Conservation (phyloP, 2,329 filamentous ascomycete species). For the Lasiodiplodia sp. region DNA sequence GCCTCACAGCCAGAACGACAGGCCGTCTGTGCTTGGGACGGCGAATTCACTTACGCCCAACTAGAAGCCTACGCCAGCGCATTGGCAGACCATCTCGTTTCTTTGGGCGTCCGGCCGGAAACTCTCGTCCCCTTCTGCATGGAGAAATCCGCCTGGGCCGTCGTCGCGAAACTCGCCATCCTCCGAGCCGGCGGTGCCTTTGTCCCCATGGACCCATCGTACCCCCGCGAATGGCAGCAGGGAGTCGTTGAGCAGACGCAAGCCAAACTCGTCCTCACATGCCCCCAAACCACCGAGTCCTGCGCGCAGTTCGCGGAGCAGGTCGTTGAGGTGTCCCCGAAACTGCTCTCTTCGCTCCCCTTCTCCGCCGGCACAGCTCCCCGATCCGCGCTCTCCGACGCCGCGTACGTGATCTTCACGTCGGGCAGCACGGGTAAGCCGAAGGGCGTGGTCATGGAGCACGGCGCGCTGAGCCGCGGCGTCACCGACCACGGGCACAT, state of each 20-base stretch:
- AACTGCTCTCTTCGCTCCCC: neutral
- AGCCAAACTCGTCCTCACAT: neutral
- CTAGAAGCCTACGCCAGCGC: slow-evolving; percentile 38
- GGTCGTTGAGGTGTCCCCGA: neutral
- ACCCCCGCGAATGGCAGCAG: neutral
- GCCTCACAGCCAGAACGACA: slow-evolving; percentile 36
- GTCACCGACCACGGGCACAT: slow-evolving; percentile 29
- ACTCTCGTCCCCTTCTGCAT: slow-evolving; percentile 47
- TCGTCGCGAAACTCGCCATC: slow-evolving; percentile 48
- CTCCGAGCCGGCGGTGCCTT: slow-evolving; percentile 42
- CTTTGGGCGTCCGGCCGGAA: slow-evolving; percentile 42
- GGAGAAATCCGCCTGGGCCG: slow-evolving; percentile 46
- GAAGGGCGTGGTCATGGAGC: slow-evolving; percentile 45
- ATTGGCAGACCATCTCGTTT: slow-evolving; percentile 40
- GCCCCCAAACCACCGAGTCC: neutral
- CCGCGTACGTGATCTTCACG: slow-evolving; percentile 36
- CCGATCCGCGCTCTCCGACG: slow-evolving; percentile 3
- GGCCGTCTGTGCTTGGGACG: slow-evolving; percentile 45
- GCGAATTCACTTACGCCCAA: slow-evolving; percentile 42
- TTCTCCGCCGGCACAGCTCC: neutral
- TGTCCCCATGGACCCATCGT: slow-evolving; percentile 33
- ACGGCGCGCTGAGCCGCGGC: slow-evolving; percentile 32
- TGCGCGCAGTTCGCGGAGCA: neutral
- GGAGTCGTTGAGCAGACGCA: neutral
- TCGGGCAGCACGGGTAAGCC: slow-evolving; percentile 42